Base-by-base conservation (phyloP, 192 early-diverging fungal genomes). In the Rhizophagus prolifer region DNA sequence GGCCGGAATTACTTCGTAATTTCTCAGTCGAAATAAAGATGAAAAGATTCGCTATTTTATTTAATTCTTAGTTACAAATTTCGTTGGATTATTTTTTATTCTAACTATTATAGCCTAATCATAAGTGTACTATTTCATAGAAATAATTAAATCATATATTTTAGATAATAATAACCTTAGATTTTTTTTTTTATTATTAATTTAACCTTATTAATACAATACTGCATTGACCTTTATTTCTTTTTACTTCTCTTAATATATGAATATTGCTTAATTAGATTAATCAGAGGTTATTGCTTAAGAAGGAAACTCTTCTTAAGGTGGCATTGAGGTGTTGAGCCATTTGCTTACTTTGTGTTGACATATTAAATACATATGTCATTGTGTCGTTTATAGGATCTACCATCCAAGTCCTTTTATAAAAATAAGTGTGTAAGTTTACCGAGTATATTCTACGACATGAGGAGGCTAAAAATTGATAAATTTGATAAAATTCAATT, bases 281-380 rank as follows among this genome's bases (percentile, higher is more conserved):
- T 54, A 16, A 64, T 64, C 62, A 30, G 16, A 28, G 25, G 19
- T 16, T 30, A 64, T 30, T 9, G 26, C 1, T 28, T 64, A 9
- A 64, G 21, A 41, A 34, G 5, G 36, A 54, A 30, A 72, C 25
- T 54, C 30, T 72, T 19, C 28, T 14, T 58, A 72, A 34, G 12
- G 46, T 72, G 26, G 70, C 70, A 54, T 26, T 50, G 30, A 72
- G 50, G 31, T 72, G 70, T 16, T 13, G 70, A 21, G 44, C 70
- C 70, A 72, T 72, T 26, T 41, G 70, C 25, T 47, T 72, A 16
- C 44, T 14, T 26, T 23, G 9, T 31, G 70, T 72, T 30, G 70
- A 16, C 70, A 72, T 72, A 23, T 72, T 25, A 58, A 72, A 72
- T 10, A 28, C 44, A 34, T 72, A 72, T 23, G 70, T 58, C 44